A percentile compares a stretch with the other conserved stretches of the same genome.
phyloP scores from a whole-genome alignment of 345 rosid genomes.

The Erodium maritimum region DNA sequence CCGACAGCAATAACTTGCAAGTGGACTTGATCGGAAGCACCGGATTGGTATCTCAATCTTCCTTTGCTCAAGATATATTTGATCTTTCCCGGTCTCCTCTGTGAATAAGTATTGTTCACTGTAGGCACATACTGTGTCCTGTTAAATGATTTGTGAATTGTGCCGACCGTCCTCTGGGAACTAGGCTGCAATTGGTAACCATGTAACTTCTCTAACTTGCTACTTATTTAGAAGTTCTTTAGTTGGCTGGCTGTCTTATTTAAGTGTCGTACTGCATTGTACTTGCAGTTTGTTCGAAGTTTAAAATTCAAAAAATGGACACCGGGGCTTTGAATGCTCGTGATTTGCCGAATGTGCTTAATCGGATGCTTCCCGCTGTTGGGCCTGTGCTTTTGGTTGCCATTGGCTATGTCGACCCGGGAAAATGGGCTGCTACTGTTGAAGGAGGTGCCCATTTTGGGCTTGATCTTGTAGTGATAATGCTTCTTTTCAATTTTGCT shows the following conservation, averaged over 20 bases:
- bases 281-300: slow-evolving; percentile 7
- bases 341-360: slow-evolving; percentile 27
- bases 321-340: slow-evolving; percentile 30
- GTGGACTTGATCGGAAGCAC: slow-evolving; percentile 8
- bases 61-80: background rate
- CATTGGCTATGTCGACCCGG: slow-evolving; percentile 83
- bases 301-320: slow-evolving; percentile 47
- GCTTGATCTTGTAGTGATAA: slow-evolving; percentile 44
- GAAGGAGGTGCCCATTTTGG: slow-evolving; percentile 95
- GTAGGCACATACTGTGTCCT: slow-evolving; percentile 8
- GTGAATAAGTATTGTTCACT: background rate
- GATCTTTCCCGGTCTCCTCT: background rate
- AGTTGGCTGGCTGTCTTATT: slow-evolving; percentile 13
- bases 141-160: slow-evolving; percentile 12
- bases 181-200: slow-evolving; percentile 10
- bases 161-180: slow-evolving; percentile 7
- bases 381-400: slow-evolving; percentile 69
- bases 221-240: slow-evolving; percentile 15
- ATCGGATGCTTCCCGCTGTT: slow-evolving; percentile 48
- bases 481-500: slow-evolving; percentile 67
- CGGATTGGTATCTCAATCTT: slow-evolving; percentile 14
- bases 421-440: slow-evolving; percentile 83
- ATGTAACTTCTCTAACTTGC: slow-evolving; percentile 12
- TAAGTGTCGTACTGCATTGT: slow-evolving; percentile 5
- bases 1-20: background rate